Evolutionary conservation across 2,329 filamentous ascomycete genomes (phyloP).

Genomic region (Drechslerella coelobrocha): DNA sequence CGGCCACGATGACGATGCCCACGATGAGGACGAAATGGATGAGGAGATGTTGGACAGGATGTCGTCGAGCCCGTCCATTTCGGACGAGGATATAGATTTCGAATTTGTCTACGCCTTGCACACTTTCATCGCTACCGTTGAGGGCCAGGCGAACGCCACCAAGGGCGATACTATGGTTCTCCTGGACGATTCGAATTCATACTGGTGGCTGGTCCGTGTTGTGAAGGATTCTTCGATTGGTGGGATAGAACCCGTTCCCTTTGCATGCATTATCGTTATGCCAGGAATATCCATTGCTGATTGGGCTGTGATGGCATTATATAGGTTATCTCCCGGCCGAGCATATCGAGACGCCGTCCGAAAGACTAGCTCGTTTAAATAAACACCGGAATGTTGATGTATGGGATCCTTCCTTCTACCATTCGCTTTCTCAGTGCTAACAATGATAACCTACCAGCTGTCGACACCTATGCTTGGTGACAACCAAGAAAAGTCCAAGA

Average conservation of each 20-base stretch:
- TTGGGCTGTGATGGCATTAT: conserved; percentile 41
- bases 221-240: conserved; percentile 97
- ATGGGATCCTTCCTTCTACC: conserved; percentile 58
- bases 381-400: conserved; percentile 99
- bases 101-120: conserved; percentile 98
- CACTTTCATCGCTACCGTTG: conserved; percentile 96
- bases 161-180: conserved; percentile 99
- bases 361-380: conserved; percentile 89
- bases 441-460: conserved; percentile 59
- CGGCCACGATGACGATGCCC: conserved; percentile 63
- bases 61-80: conserved; percentile 85
- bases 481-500: conserved; percentile 76
- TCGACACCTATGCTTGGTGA: conserved; percentile 70
- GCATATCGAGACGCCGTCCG: conserved; percentile 97
- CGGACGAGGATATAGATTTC: conserved; percentile 96
- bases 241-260: conserved; percentile 57
- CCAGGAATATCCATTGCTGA: conserved; percentile 40
- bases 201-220: conserved; percentile 98
- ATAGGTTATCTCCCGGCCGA: conserved; percentile 93
- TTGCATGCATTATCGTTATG: conserved; percentile 6
- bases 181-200: conserved; percentile 97
- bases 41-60: conserved; percentile 99
- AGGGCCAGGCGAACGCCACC: conserved; percentile 96
- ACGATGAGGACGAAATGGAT: conserved; percentile 77
- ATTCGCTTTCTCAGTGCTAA: conserved; percentile 52